Evolutionary conservation across 306 rosid genomes (phyloP).

Genomic region (Vigna angularis): DNA sequence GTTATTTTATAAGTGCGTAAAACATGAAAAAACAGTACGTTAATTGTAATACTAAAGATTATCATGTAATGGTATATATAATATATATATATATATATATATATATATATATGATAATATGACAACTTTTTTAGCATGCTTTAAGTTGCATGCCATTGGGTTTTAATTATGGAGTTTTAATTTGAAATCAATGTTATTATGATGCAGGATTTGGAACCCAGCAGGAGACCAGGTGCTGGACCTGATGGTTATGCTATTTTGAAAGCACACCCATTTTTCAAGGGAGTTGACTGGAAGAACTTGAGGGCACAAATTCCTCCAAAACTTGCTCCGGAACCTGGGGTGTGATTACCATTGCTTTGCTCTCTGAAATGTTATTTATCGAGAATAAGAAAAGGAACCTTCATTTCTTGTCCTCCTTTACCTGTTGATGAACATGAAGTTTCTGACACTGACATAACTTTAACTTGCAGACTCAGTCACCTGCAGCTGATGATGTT

Average conservation of each 20-base stretch:
- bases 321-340: conserved; percentile 76
- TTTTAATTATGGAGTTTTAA: conserved; percentile 22
- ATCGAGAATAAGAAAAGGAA: conserved; percentile 27
- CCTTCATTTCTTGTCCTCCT: conserved; percentile 26
- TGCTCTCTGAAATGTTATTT: conserved; percentile 37
- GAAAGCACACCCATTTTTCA: conserved; percentile 87
- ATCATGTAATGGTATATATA: conserved; percentile 19
- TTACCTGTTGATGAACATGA: conserved; percentile 20
- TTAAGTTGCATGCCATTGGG: conserved; percentile 35
- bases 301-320: conserved; percentile 74
- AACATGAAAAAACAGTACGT: not conserved
- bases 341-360: conserved; percentile 52
- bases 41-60: not conserved
- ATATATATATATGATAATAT: not conserved
- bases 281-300: conserved; percentile 80
- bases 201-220: conserved; percentile 88
- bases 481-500: conserved; percentile 60
- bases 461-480: conserved; percentile 53
- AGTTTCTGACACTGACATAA: conserved; percentile 6
- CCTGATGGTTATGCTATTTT: conserved; percentile 78
- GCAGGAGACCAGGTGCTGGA: conserved; percentile 93
- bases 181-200: conserved; percentile 28
- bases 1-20: not conserved
- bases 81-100: not conserved
- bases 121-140: conserved; percentile 17